phyloP scores from a whole-genome alignment of 2,329 filamentous ascomycete genomes.

The Sporothrix mexicana region DNA sequence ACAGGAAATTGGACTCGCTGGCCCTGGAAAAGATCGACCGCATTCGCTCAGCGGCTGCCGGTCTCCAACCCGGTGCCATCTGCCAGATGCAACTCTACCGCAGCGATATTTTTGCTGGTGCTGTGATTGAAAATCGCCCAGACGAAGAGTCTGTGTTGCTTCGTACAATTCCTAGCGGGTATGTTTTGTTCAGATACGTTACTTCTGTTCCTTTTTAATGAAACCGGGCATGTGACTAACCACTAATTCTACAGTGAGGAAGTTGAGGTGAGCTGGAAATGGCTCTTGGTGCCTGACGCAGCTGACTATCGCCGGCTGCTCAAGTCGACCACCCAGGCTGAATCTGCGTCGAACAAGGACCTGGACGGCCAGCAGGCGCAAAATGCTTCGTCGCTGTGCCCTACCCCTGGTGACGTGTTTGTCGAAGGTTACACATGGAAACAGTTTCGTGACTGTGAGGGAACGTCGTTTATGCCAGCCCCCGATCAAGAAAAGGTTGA shows the following conservation, averaged over 20 bases:
- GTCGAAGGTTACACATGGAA: slow-evolving; percentile 74
- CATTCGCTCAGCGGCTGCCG: slow-evolving; percentile 70
- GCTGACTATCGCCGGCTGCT: slow-evolving; percentile 74
- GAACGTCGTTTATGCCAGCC: slow-evolving; percentile 51
- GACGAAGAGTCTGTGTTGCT: slow-evolving; percentile 78
- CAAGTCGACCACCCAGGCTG: slow-evolving; percentile 71
- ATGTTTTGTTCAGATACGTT: slow-evolving; percentile 50
- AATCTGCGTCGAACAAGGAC: slow-evolving; percentile 58
- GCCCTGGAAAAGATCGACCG: slow-evolving; percentile 72
- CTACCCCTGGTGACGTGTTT: slow-evolving; percentile 70
- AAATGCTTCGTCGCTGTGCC: slow-evolving; percentile 55
- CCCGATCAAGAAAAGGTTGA: slow-evolving; percentile 71
- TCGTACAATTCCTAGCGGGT: slow-evolving; percentile 85
- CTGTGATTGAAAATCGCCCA: slow-evolving; percentile 80
- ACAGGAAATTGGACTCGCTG: slow-evolving; percentile 73
- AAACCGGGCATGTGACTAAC: not conserved
- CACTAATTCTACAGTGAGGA: slow-evolving; percentile 66
- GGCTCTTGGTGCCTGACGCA: slow-evolving; percentile 74
- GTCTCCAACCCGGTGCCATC: slow-evolving; percentile 73
- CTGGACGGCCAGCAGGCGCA: slow-evolving; percentile 67
- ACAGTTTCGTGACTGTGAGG: slow-evolving; percentile 74
- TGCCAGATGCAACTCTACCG: slow-evolving; percentile 86
- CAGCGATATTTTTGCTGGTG: slow-evolving; percentile 88
- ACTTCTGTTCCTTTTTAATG: not conserved
- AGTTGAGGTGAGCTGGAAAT: slow-evolving; percentile 84